phyloP scores from a whole-genome alignment of 164 flowering plant species.

The Berberis vulgaris region DNA sequence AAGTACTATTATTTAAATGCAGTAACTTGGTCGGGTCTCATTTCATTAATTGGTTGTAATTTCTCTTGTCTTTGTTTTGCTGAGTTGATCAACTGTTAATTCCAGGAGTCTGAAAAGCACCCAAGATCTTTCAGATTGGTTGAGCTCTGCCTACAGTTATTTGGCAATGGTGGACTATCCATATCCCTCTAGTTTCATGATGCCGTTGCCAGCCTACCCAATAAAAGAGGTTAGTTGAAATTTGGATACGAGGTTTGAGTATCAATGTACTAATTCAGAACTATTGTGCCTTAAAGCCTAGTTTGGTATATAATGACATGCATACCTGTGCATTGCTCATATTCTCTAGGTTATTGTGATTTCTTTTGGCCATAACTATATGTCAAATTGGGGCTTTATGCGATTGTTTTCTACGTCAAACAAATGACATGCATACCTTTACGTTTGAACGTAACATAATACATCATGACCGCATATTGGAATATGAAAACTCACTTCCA shows the following conservation, averaged over 20 bases:
- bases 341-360: too few relatives aligned
- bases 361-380: too few relatives aligned
- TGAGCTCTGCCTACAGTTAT: conserved; percentile 71
- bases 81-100: conserved; percentile 9
- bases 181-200: conserved; percentile 60
- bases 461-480: too few relatives aligned
- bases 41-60: too few relatives aligned
- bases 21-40: too few relatives aligned
- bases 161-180: conserved; percentile 94
- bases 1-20: too few relatives aligned
- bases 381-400: too few relatives aligned
- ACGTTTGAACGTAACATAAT: too few relatives aligned
- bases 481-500: too few relatives aligned
- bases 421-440: too few relatives aligned
- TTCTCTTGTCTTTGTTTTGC: background rate
- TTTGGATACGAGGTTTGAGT: background rate
- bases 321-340: too few relatives aligned
- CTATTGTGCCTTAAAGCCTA: background rate
- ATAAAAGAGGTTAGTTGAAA: conserved; percentile 61
- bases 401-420: too few relatives aligned
- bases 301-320: background rate
- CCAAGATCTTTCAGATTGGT: conserved; percentile 60
- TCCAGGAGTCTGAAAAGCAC: conserved; percentile 49
- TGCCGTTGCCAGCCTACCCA: conserved; percentile 88
- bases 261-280: background rate